These are phyloP conservation scores for Erodium chrysanthum DNA, from an alignment of 441 rosid species.

Conservation along the genomic window DNA sequence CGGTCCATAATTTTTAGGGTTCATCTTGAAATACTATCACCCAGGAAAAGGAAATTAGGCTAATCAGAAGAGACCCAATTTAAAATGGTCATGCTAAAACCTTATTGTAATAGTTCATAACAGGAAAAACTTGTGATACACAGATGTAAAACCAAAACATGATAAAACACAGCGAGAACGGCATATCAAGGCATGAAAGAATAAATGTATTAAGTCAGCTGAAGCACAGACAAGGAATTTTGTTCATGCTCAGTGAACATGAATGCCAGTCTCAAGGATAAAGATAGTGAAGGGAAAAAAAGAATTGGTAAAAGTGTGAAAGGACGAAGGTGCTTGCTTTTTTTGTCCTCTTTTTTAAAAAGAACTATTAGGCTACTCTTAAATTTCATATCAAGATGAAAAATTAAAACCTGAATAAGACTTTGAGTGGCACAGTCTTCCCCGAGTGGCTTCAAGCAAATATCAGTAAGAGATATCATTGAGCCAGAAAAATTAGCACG, in stretches of 20 bases:
- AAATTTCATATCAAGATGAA: background rate
- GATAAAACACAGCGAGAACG: background rate
- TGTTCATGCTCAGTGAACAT: background rate
- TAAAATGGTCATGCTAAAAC: background rate
- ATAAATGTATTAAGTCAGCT: background rate
- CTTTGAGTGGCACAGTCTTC: slow-evolving; percentile 94
- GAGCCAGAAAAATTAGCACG: slow-evolving; percentile 78
- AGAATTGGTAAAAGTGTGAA: background rate
- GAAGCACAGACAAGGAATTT: background rate
- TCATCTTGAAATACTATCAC: slow-evolving; percentile 86
- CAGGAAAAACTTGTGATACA: background rate
- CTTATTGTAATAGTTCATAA: background rate
- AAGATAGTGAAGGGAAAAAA: background rate
- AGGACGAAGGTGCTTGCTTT: background rate
- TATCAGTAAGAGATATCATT: slow-evolving; percentile 71
- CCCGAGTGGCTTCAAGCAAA: slow-evolving; percentile 88
- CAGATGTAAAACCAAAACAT: background rate
- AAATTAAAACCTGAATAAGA: slow-evolving; percentile 60
- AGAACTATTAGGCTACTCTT: too few species aligned
- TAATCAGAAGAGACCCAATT: slow-evolving; percentile 9
- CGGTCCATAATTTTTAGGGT: slow-evolving; percentile 49
- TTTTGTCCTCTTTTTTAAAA: too few species aligned
- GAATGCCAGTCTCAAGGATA: background rate
- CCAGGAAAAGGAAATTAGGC: slow-evolving; percentile 13
- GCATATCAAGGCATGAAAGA: background rate